Percentiles rank a stretch among this genome's conserved stretches.
Conservation (phyloP, 2,329 filamentous ascomycete species). For the Gnomoniopsis smithogilvyi region DNA sequence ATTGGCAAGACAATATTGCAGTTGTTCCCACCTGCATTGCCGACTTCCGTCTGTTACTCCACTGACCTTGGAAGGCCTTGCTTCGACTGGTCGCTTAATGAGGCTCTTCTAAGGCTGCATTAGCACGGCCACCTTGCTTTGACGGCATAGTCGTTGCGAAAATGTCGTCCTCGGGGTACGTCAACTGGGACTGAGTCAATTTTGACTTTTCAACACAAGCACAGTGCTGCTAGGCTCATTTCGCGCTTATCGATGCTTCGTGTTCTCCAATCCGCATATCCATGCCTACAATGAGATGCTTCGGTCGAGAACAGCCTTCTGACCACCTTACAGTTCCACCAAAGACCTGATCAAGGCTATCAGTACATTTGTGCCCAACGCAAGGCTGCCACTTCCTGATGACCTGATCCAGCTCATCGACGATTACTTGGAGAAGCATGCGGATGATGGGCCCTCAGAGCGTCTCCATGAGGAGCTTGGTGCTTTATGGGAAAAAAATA, state of each 20-base stretch:
- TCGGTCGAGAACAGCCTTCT: conserved; percentile 1
- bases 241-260: background rate
- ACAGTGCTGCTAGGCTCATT: background rate
- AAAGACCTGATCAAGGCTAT: conserved; percentile 61
- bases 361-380: conserved; percentile 44
- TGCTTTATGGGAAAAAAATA: conserved; percentile 61
- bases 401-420: conserved; percentile 61
- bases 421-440: conserved; percentile 65
- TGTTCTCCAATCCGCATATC: too few relatives aligned
- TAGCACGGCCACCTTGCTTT: conserved; percentile 4
- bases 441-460: conserved; percentile 67
- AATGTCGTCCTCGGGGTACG: conserved; percentile 19
- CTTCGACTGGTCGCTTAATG: conserved; percentile 10
- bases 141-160: background rate
- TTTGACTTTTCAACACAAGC: background rate
- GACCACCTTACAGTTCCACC: conserved; percentile 41
- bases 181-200: background rate
- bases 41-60: conserved; percentile 8
- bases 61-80: background rate
- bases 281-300: background rate
- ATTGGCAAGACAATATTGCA: background rate
- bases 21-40: too few relatives aligned
- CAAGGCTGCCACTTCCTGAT: conserved; percentile 61
- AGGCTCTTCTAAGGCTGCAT: conserved; percentile 6
- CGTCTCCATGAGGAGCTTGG: conserved; percentile 72